Base-by-base conservation (phyloP, 768 basidiomycete genomes). In the Lactarius pseudohatsudake region DNA sequence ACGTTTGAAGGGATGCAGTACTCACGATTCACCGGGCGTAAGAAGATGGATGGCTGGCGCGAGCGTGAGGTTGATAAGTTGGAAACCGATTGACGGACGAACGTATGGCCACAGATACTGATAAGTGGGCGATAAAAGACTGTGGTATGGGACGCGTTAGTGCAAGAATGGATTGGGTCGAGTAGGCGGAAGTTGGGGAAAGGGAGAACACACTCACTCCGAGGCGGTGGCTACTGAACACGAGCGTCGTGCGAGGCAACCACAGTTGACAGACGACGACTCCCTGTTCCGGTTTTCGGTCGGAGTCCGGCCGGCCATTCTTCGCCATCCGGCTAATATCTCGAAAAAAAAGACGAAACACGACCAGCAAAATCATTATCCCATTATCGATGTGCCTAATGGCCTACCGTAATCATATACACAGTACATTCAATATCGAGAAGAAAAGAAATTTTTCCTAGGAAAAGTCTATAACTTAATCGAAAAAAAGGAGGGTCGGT, bases 191-290 rank as follows among this genome's bases (percentile, higher is more conserved):
- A 45, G 40, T 54, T 22, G 32, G 66, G 62, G 41, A 47, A 36
- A 59, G 57, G 53, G 61, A 55, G 34, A 8, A 26, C 13, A 32
- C 5, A 63, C 66, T 61, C 13, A 66, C 60, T 34, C 45, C 38
- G 61, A 62, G 55, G 56, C 34, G 57, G 60, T 58, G 55, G 60
- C 61, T 45, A 66, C 57, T 62, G 66, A 67, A 67, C 66, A 64
- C 66, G 66, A 67, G 62, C 64, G 64, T 69, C 70, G 70, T 63
- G 68, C 68, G 61, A 68, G 70, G 68, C 65, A 70, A 70, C 69
- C 61, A 62, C 22, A 22, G 55, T 60, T 28, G 34, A 57, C 45
- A 57, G 57, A 59, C 65, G 61, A 69, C 69, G 55, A 43, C 62
- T 30, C 43, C 61, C 26, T 38, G 36, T 38, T 45, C 36, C 66